These are phyloP conservation scores for Acidiella bohemica DNA, from an alignment of 495 filamentous ascomycete species.

Conservation along the genomic window DNA sequence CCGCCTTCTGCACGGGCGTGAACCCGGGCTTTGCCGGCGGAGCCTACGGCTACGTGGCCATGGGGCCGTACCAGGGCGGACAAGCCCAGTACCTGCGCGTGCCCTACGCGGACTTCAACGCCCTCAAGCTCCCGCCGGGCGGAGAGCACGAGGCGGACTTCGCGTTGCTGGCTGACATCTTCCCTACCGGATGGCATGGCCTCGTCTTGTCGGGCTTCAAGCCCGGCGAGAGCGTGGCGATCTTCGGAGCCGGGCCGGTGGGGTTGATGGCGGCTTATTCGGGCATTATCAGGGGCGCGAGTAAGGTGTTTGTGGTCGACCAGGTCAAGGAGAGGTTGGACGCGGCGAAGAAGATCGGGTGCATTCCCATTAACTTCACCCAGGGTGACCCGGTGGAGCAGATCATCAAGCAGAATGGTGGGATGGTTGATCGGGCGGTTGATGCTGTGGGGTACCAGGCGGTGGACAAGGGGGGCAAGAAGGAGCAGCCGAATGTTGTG, in stretches of 20 bases:
- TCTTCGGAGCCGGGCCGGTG: conserved; percentile 40
- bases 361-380: conserved; percentile 23
- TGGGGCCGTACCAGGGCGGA: conserved; percentile 39
- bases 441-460: conserved; percentile 46
- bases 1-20: conserved; percentile 42
- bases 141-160: conserved; percentile 29
- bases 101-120: conserved; percentile 47
- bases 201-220: conserved; percentile 41
- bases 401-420: conserved; percentile 30
- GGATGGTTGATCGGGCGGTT: conserved; percentile 40
- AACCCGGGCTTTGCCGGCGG: conserved; percentile 48
- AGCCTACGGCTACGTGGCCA: conserved; percentile 47
- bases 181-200: conserved; percentile 49
- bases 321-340: conserved; percentile 39
- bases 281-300: conserved; percentile 39
- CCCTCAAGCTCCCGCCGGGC: conserved; percentile 31
- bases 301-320: conserved; percentile 42
- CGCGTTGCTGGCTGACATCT: conserved; percentile 37
- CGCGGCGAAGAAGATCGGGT: conserved; percentile 40
- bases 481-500: conserved; percentile 31
- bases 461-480: conserved; percentile 27
- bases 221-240: conserved; percentile 41
- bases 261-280: conserved; percentile 47
- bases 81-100: conserved; percentile 43
- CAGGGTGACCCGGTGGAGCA: conserved; percentile 27